Evolutionary conservation across 371 early-diverging fungal species (phyloP).

Genomic region (Mucor plumbeus): DNA sequence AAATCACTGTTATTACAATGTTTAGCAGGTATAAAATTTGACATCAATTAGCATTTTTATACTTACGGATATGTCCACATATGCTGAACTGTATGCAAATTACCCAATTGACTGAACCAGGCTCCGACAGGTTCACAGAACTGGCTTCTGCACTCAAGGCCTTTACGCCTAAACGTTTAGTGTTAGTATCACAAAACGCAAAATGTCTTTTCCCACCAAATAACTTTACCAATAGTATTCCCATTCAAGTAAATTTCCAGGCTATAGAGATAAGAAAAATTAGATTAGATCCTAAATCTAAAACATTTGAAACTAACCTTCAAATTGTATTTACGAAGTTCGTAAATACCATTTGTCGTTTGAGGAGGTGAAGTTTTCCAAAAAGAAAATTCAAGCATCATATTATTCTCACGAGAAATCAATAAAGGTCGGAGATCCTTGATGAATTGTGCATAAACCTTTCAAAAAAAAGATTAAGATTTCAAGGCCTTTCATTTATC

Average conservation of each 20-base stretch:
- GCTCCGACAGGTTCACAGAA: slow-evolving; percentile 93
- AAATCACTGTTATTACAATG: slow-evolving; percentile 59
- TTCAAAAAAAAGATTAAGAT: not conserved
- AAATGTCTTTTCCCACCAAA: not conserved
- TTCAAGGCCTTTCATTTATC: not conserved
- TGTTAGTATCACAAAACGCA: not conserved
- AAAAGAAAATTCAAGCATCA: slow-evolving; percentile 92
- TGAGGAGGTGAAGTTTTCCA: slow-evolving; percentile 85
- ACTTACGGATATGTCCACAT: slow-evolving; percentile 91
- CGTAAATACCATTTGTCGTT: slow-evolving; percentile 84
- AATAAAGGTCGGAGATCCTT: slow-evolving; percentile 74
- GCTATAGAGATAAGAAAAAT: slow-evolving; percentile 47
- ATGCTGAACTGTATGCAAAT: slow-evolving; percentile 89
- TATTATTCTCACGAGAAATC: slow-evolving; percentile 77
- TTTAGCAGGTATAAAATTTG: slow-evolving; percentile 23
- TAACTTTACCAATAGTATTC: slow-evolving; percentile 76
- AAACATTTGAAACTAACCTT: slow-evolving; percentile 47
- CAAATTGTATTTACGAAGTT: slow-evolving; percentile 86
- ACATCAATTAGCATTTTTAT: slow-evolving; percentile 43
- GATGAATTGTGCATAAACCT: slow-evolving; percentile 56
- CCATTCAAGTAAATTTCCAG: slow-evolving; percentile 92
- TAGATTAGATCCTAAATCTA: not conserved
- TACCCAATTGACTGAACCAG: slow-evolving; percentile 94
- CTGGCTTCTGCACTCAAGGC: slow-evolving; percentile 85
- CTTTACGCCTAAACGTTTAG: slow-evolving; percentile 59